Evolutionary conservation across 1,284 basidiomycete species (phyloP).

Genomic region (Cutaneotrichosporon daszewskae): DNA sequence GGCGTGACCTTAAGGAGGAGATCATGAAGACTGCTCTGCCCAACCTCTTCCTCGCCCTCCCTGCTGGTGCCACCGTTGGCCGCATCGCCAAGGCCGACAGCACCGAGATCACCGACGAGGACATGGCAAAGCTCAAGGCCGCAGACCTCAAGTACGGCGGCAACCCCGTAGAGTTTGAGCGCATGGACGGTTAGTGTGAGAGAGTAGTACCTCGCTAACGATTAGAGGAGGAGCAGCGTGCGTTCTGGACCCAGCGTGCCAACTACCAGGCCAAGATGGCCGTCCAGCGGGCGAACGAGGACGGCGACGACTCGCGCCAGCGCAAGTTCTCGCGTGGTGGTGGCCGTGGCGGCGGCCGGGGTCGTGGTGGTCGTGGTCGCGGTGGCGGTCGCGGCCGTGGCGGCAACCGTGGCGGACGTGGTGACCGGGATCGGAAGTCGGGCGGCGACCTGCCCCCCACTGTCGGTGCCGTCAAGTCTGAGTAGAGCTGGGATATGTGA

Average conservation of each 20-base stretch:
- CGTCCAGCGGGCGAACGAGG: constrained; percentile 54
- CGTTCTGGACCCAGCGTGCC: constrained; percentile 68
- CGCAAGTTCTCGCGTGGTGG: constrained; percentile 14
- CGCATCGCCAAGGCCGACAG: constrained; percentile 48
- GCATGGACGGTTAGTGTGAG: constrained; percentile 31
- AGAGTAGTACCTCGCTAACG: not conserved
- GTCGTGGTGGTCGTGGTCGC: constrained; percentile 17
- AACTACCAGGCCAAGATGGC: constrained; percentile 52
- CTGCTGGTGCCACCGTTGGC: constrained; percentile 44
- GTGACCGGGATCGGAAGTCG: constrained; percentile 2
- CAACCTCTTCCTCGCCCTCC: constrained; percentile 40
- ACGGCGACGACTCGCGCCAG: not conserved
- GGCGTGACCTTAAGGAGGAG: constrained; percentile 50
- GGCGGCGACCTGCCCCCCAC: constrained; percentile 27
- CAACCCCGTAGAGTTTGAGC: constrained; percentile 33
- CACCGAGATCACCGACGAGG: constrained; percentile 48
- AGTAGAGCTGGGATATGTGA: not conserved
- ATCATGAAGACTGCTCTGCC: constrained; percentile 31
- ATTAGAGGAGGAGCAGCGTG: constrained; percentile 61
- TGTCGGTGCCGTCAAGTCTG: constrained; percentile 17
- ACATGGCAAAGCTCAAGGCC: constrained; percentile 47
- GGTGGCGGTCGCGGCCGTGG: constrained; percentile 5
- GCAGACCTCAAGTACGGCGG: constrained; percentile 48
- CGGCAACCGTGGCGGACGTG: constrained; percentile 5
- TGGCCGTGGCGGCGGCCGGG: constrained; percentile 31